Percentiles rank a stretch among this genome's conserved stretches.
Conservation (phyloP, 2,329 filamentous ascomycete genomes). For the Apiospora pterosperma region DNA sequence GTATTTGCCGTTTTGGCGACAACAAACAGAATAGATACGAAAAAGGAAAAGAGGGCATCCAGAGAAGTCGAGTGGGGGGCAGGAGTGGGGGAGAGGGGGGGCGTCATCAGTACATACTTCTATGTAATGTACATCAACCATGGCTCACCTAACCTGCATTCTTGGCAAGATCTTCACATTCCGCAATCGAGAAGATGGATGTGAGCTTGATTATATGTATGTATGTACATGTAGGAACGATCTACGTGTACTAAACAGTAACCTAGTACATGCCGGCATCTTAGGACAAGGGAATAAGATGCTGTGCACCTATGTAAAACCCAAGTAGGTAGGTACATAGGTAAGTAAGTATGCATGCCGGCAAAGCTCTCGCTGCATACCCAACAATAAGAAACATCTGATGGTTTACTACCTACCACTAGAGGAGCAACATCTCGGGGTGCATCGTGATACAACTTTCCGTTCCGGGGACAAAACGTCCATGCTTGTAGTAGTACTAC, state of each 20-base stretch:
- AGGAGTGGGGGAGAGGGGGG: too few species aligned
- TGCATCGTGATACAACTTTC: background rate
- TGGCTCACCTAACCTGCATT: background rate
- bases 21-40: background rate
- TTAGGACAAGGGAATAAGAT: background rate
- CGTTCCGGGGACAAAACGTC: background rate
- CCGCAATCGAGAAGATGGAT: background rate
- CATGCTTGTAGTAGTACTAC: background rate
- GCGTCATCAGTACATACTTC: background rate
- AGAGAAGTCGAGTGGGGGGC: background rate
- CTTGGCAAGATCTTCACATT: background rate
- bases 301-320: background rate
- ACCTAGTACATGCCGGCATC: background rate
- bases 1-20: background rate
- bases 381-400: background rate
- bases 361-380: background rate
- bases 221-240: too few species aligned
- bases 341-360: background rate
- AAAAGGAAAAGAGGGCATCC: background rate
- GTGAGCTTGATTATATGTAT: background rate
- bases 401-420: background rate
- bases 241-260: background rate
- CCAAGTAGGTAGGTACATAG: too few species aligned
- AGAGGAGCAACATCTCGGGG: background rate
- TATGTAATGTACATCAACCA: background rate